phyloP scores from a whole-genome alignment of 2,329 filamentous ascomycete species.

The Zasmidium cellare region DNA sequence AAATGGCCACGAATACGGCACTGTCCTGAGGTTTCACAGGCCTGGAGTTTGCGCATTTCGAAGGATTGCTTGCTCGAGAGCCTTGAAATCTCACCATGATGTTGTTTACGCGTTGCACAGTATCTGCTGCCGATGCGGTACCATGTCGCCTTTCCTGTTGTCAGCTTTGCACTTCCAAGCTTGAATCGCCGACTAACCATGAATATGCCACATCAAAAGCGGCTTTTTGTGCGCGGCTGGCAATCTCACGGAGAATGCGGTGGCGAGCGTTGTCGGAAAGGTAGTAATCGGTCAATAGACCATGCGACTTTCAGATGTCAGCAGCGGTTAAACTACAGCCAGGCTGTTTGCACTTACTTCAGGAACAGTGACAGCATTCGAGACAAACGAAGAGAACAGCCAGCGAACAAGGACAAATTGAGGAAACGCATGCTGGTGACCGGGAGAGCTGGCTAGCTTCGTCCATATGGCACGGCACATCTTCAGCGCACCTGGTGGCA shows the following conservation, averaged over 20 bases:
- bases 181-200: constrained; percentile 55
- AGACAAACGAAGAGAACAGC: constrained; percentile 85
- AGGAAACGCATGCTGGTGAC: constrained; percentile 68
- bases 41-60: not conserved
- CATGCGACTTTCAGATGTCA: constrained; percentile 52
- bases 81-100: constrained; percentile 63
- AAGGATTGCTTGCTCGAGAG: not conserved
- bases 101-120: constrained; percentile 69
- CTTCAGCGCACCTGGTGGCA: constrained; percentile 81
- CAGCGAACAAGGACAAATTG: constrained; percentile 87
- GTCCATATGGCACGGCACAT: constrained; percentile 80
- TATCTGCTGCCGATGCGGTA: constrained; percentile 61
- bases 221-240: constrained; percentile 74
- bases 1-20: constrained; percentile 41
- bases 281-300: constrained; percentile 80
- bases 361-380: constrained; percentile 81
- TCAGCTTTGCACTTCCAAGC: constrained; percentile 24
- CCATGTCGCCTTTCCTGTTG: constrained; percentile 53
- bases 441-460: constrained; percentile 64
- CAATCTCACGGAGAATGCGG: constrained; percentile 71
- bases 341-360: constrained; percentile 58
- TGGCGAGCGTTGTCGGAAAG: constrained; percentile 88
- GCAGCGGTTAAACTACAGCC: constrained; percentile 15
- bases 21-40: not conserved
- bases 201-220: constrained; percentile 73